Base-by-base conservation (phyloP, 2,329 filamentous ascomycete genomes). In the Phaeoacremonium minimum region DNA sequence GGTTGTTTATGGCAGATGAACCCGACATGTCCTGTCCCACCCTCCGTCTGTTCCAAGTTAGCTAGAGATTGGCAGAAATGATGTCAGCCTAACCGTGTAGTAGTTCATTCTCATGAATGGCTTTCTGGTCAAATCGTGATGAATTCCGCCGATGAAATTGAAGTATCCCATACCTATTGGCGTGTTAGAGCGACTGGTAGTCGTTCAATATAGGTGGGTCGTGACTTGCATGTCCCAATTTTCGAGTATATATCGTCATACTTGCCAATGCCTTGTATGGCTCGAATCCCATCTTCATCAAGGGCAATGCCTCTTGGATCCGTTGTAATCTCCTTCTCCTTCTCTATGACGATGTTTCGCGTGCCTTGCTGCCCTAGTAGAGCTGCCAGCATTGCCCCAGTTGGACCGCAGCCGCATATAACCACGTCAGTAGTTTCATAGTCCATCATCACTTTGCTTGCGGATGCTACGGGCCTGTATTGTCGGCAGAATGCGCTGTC, bases 331-430 rank as follows among this genome's bases (percentile, higher is more conserved):
- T 48, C 48, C 18, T 32, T 18, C 17, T 55, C 53, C 33, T 46
- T 51, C 28, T 59, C 55, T 4, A 60, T 22, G 2, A 57, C 46
- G 7, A 58, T 38, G 33, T 57, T 51, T 4, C 22, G 33, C 7
- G 57, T 40, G 2, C 35, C 34, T 40, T 50, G 45, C 16, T 38
- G 44, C 6, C 49, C 50, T 11, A 58, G 42, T 15, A 54, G 50
- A 4, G 42, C 51, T 4, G 51, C 52, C 2, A 60, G 40, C 38
- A 58, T 35, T 7, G 56, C 51, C 4, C 55, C 55, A 1, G 53
- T 55, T 16, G 56, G 56, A 14, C 56, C 57, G 33, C 55, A 57
- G 28, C 57, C 56, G 30, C 53, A 55, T 20, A 60, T 59, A 5
- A 59, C 37, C 13, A 60, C 48, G 20, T 56, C 51, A 2, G 48